Evolutionary conservation across 306 rosid genomes (phyloP).

Genomic region (Fragaria vesca): DNA sequence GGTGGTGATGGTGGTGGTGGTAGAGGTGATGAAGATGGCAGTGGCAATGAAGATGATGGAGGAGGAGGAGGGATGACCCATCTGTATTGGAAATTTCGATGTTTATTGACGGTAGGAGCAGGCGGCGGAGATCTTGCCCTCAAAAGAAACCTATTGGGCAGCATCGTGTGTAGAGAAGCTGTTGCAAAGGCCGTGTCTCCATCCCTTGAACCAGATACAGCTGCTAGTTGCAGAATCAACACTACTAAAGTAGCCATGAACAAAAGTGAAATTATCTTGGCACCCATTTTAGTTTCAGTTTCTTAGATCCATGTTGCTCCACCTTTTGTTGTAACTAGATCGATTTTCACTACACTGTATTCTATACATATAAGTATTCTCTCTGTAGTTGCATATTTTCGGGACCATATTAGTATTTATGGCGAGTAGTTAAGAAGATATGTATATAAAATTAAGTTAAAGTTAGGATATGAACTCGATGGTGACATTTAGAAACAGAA

Average conservation of each 20-base stretch:
- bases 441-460: background rate
- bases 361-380: background rate
- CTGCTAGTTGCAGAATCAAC: background rate
- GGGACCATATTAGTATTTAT: background rate
- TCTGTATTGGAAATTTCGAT: background rate
- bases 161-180: constrained; percentile 1
- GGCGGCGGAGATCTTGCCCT: constrained; percentile 6
- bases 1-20: background rate
- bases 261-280: background rate
- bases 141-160: background rate
- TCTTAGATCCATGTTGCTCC: background rate
- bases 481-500: background rate
- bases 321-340: background rate
- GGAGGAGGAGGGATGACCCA: background rate
- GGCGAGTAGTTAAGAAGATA: background rate
- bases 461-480: background rate
- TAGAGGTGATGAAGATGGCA: background rate
- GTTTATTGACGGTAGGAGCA: background rate
- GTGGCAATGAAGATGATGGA: background rate
- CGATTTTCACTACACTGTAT: background rate
- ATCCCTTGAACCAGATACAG: background rate
- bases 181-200: background rate
- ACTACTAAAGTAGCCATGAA: background rate
- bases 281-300: background rate
- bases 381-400: background rate